Percentiles rank a stretch among this genome's conserved stretches.
Evolutionary conservation across 164 flowering plant genomes (phyloP).

Genomic region (Sedum album): DNA sequence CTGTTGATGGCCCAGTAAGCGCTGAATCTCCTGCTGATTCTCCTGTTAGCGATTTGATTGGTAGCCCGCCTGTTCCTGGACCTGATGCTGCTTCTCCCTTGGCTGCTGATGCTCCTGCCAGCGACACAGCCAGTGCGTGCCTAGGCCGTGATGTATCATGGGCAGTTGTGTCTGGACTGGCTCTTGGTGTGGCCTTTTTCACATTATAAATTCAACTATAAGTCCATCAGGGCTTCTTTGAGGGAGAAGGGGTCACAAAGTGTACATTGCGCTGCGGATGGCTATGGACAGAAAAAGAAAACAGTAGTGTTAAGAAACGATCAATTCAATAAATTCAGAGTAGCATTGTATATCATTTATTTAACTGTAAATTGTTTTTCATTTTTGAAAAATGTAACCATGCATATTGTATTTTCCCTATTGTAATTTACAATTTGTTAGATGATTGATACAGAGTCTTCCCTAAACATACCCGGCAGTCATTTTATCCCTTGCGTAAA

Average conservation of each 20-base stretch:
- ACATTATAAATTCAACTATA: background rate
- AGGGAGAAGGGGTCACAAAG: background rate
- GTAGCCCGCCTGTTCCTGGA: slow-evolving; percentile 1
- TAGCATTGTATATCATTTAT: too few relatives aligned
- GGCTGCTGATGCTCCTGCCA: background rate
- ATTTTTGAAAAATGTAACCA: too few relatives aligned
- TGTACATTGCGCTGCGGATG: background rate
- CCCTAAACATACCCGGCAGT: too few relatives aligned
- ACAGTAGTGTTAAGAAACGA: too few relatives aligned
- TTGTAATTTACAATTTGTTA: too few relatives aligned
- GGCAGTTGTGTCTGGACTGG: background rate
- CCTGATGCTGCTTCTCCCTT: background rate
- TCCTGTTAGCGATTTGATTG: background rate
- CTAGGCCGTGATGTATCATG: background rate
- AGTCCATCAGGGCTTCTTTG: too few relatives aligned
- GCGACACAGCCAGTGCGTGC: background rate
- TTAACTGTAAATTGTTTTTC: too few relatives aligned
- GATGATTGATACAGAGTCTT: too few relatives aligned
- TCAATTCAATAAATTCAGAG: too few relatives aligned
- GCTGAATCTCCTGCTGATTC: background rate
- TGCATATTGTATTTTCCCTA: too few relatives aligned
- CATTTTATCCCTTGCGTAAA: too few relatives aligned
- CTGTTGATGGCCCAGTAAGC: background rate
- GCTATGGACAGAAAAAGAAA: too few relatives aligned
- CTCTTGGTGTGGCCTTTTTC: background rate